Evolutionary conservation across 2,329 filamentous ascomycete species (phyloP), one percentile per base, ranked within the genome.

Genomic region (Pestalotiopsis sp.): DNA sequence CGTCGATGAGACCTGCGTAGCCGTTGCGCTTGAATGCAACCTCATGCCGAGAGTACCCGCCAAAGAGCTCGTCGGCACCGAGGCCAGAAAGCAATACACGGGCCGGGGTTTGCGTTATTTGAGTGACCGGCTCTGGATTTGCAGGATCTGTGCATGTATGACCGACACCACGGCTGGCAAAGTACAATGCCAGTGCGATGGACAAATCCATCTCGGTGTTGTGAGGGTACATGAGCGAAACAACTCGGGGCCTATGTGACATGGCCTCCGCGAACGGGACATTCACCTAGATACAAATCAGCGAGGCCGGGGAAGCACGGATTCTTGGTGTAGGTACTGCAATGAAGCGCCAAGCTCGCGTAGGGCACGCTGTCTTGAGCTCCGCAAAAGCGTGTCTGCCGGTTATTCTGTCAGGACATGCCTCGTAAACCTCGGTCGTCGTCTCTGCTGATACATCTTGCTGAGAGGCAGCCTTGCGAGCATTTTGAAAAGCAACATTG

Each of bases 201-300:
- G 96, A 99, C 0, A 99, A 85, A 75, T 99, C 96, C 96, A 99
- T 99, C 80, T 99, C 96, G 0, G 96, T 99, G 73, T 97, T 95
- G 80, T 99, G 96, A 0, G 96, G 96, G 73, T 92, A 86, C 78
- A 99, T 98, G 20, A 99, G 84, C 2, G 89, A 86, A 49, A 95
- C 87, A 23, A 99, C 88, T 31, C 86, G 86, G 3, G 86, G 76
- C 70, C 93, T 89, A 74, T 97, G 92, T 2, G 86, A 84, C 58
- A 90, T 77, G 0, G 91, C 92, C 74, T 97, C 92, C 5, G 84
- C 77, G 77, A 95, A 98, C 0, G 95, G 92, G 36, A 99, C 85
- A 75, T 99, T 92, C 68, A 98, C 86, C 84, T 91, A 70, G 12
- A 20, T 2, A 6, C 40, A 20, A 2, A 25, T 59, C 27, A 59